Evolutionary conservation across 1,139 yeast species (phyloP).

Genomic region (Taphrina confusa): DNA sequence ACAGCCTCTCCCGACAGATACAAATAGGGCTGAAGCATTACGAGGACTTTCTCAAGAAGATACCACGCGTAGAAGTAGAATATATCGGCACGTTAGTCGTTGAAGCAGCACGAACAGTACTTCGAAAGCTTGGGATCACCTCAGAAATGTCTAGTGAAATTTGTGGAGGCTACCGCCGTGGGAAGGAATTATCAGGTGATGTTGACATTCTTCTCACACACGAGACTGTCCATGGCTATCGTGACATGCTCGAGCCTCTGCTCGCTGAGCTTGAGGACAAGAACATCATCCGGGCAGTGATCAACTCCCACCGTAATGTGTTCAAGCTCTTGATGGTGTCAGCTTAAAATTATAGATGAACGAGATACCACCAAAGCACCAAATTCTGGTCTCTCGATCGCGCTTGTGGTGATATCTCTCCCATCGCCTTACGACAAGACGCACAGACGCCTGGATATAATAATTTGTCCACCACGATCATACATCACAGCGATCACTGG

Average conservation of each 20-base stretch:
- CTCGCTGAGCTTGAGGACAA: constrained; percentile 4
- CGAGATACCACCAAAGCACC: constrained; percentile 7
- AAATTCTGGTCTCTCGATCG: constrained; percentile 12
- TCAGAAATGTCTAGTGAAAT: constrained; percentile 6
- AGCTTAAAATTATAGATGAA: constrained; percentile 10
- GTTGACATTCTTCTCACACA: constrained; percentile 39
- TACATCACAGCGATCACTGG: constrained; percentile 40
- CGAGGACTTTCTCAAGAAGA: constrained; percentile 37
- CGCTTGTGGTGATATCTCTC: constrained; percentile 2
- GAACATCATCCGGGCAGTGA: background rate
- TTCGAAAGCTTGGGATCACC: constrained; percentile 13
- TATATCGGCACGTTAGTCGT: constrained; percentile 34
- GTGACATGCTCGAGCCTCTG: constrained; percentile 4
- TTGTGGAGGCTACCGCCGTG: constrained; percentile 41
- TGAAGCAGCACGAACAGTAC: constrained; percentile 8
- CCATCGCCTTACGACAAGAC: background rate
- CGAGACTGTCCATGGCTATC: background rate
- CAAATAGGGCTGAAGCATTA: constrained; percentile 39
- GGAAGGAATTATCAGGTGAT: constrained; percentile 35
- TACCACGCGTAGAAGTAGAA: constrained; percentile 37
- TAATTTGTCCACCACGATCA: constrained; percentile 37
- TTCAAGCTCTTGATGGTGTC: no score
- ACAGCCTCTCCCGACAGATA: constrained; percentile 32
- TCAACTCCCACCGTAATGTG: constrained; percentile 16
- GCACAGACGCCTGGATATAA: constrained; percentile 39